Base-by-base conservation (phyloP, 2,329 filamentous ascomycete species). In the Stenocarpella maydis region DNA sequence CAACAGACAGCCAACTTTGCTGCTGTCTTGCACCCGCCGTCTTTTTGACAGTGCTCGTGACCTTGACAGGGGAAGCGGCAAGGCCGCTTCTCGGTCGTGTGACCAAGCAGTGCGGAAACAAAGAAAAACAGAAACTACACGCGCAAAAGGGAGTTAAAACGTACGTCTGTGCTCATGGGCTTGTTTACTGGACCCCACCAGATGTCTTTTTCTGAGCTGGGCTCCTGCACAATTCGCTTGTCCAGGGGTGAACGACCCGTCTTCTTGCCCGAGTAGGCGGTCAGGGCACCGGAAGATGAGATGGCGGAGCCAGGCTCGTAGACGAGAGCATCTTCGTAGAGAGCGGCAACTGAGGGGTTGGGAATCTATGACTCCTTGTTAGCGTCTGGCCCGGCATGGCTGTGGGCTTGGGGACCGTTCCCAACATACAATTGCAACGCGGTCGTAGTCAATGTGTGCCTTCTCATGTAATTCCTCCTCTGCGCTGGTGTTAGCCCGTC, bases 121-220 rank as follows among this genome's bases (percentile, higher is more conserved):
- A 61, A 43, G 63, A 31, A 67, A 70, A 65, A 61, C 15, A 24
- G 31, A 12, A 41, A 63, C 54, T 26, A n/a, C 68, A 65, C 31
- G 63, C 58, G 28, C 55, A 53, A 67, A 37, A 9, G 28, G 65
- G 68, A 58, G n/a, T n/a, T n/a, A 69, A 65, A 67, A 72, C 93
- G 90, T 91, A 98, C 96, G 82, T 98, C 95, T 77, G 94, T 89
- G 75, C 90, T 91, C 96, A 99, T 99, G 80, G 95, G 93, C 90
- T 98, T 98, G 88, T 99, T 99, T 76, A 99, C 96, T 68, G 96
- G 95, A 78, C 96, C 96, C 96, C 96, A 98, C 96, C 96, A 99
- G 78, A 99, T 88, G 72, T 99, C 90, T 69, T 96, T 91, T 82
- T 97, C 91, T 74, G 96, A 98, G 72, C 90, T 86, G 71, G 91